Conservation (phyloP, 2,329 filamentous ascomycete species). For the Pseudocercospora vitis region DNA sequence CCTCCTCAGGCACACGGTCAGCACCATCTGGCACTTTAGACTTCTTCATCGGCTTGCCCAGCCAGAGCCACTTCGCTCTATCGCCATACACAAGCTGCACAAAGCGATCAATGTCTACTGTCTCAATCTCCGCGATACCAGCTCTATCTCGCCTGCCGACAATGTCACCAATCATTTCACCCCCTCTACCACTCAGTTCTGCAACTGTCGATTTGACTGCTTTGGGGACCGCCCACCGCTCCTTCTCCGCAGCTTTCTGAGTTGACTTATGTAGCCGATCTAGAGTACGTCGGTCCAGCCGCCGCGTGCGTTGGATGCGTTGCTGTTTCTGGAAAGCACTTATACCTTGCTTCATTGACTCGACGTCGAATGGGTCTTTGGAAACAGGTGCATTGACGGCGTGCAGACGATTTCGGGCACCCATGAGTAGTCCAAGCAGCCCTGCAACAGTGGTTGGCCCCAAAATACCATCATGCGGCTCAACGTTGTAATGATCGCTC, state of each 20-base stretch:
- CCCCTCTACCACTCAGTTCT: constrained; percentile 88
- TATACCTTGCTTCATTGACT: constrained; percentile 78
- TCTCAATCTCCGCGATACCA: constrained; percentile 90
- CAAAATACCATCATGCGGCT: constrained; percentile 88
- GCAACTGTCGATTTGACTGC: constrained; percentile 94
- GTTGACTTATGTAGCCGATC: constrained; percentile 79
- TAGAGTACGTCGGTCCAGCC: constrained; percentile 80
- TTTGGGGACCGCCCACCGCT: constrained; percentile 88
- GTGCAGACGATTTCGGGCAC: constrained; percentile 83
- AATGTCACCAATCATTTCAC: constrained; percentile 94
- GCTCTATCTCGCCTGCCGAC: constrained; percentile 80
- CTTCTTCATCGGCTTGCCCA: constrained; percentile 77
- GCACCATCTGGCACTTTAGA: constrained; percentile 21
- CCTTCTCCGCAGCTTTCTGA: constrained; percentile 82
- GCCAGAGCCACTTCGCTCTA: constrained; percentile 90
- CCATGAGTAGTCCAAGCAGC: constrained; percentile 82
- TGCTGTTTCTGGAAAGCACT: constrained; percentile 86
- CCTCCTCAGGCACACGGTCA: constrained; percentile 14
- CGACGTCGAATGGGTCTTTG: constrained; percentile 89
- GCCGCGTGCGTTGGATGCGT: constrained; percentile 73
- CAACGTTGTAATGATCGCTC: constrained; percentile 85
- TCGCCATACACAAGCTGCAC: constrained; percentile 76
- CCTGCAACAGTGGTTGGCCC: constrained; percentile 90
- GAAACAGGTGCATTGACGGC: constrained; percentile 78
- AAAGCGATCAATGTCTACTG: constrained; percentile 82